Percentiles rank a stretch among this genome's conserved stretches.
phyloP scores from a whole-genome alignment of 305 asterid genomes.

The Solanum chacoense region DNA sequence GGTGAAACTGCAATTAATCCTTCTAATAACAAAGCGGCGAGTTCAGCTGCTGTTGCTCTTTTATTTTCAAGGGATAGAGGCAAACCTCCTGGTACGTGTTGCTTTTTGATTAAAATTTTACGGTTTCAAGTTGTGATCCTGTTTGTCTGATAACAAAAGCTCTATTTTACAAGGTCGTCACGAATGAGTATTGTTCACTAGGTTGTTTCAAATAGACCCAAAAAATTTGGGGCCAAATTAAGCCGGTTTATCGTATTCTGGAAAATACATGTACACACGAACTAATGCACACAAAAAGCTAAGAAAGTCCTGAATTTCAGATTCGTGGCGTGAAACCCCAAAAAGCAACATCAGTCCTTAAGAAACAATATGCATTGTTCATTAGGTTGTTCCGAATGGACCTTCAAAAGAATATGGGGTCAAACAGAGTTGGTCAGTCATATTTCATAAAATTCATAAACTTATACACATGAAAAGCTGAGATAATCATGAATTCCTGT shows the following conservation, averaged over 20 bases:
- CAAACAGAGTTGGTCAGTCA: neutral
- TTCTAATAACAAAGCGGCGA: neutral
- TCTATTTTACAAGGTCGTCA: neutral
- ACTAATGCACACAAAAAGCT: neutral
- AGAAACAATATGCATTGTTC: neutral
- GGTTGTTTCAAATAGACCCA: neutral
- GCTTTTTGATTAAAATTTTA: neutral
- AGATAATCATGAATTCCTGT: neutral
- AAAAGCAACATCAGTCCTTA: neutral
- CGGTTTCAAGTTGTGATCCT: neutral
- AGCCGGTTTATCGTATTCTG: neutral
- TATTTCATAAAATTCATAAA: neutral
- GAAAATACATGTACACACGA: neutral
- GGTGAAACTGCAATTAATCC: constrained; percentile 17
- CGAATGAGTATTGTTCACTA: neutral
- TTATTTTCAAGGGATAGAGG: constrained; percentile 47
- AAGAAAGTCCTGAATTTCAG: neutral
- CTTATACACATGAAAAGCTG: neutral
- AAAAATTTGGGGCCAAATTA: neutral
- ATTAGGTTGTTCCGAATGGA: neutral
- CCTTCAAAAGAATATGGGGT: neutral
- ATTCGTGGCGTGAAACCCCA: neutral
- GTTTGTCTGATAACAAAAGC: neutral
- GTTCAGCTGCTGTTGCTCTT: constrained; percentile 48
- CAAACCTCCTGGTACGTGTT: constrained; percentile 46